Evolutionary conservation across 202 grass and related monocot species (phyloP), one percentile per base, ranked within the genome.

Genomic region (Carex sylvatica): DNA sequence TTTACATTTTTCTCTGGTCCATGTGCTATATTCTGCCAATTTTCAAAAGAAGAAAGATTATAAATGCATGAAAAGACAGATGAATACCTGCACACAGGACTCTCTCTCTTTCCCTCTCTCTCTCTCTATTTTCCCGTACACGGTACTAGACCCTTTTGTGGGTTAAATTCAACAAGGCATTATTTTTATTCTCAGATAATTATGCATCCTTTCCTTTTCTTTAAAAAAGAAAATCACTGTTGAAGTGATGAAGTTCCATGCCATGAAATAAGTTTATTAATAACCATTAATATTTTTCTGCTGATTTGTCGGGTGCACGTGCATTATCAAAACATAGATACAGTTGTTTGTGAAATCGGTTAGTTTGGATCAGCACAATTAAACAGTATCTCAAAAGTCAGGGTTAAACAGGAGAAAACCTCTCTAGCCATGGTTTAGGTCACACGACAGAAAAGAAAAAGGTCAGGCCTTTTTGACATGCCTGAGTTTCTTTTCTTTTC

Each of bases 61-160:
- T 80, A 80, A 80, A 80, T 80, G 78, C 78, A 44, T 80, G 78
- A 80, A 80, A 63, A 80, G 78, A 80, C 78, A 80, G 53, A 80
- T 80, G 78, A 80, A 80, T 42, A 65, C 78, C 36, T 80, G 78
- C 61, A 80, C 59, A 63, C 58, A 63, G 61, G 8, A 79, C 53
- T 61, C 26, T 58, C 10, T n/a, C 69, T 47, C n/a, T 47, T 36
- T 40, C 42, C 46, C 51, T 79, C 76, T 61, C 24, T 6, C 40
- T 44, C 42, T 40, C 55, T 14, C 30, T 31, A 11, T 18, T n/a
- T 22, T 22, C 15, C 42, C 31, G 74, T 61, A 58, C 18, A 49
- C 35, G 24, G 78, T 47, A 47, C 44, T 44, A 61, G 9, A 6
- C 16, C 59, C 49, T 47, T 65, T 80, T 47, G 19, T 19, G 26